Evolutionary conservation across 2,329 filamentous ascomycete species (phyloP).

Genomic region (Cordyceps militaris): DNA sequence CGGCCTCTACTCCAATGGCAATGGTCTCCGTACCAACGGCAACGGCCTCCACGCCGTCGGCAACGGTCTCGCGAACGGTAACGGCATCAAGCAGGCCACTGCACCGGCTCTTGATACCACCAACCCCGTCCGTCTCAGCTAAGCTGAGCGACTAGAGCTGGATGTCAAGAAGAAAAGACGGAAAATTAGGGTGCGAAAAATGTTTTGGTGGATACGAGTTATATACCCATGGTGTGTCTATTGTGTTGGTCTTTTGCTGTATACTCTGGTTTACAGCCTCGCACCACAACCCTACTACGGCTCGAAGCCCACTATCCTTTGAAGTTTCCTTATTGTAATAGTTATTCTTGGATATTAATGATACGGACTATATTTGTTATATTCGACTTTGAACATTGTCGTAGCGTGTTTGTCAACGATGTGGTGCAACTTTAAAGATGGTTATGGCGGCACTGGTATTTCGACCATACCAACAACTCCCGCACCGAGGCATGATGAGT

Average conservation of each 20-base stretch:
- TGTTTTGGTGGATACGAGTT: constrained; percentile 7
- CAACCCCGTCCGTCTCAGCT: constrained; percentile 6
- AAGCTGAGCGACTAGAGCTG: not conserved
- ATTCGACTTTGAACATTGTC: too few species aligned
- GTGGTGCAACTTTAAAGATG: too few species aligned
- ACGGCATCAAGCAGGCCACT: not conserved
- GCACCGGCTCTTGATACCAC: constrained; percentile 4
- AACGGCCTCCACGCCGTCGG: constrained; percentile 12
- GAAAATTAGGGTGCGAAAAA: not conserved
- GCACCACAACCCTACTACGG: not conserved
- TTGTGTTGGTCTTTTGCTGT: not conserved
- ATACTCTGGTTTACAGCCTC: not conserved
- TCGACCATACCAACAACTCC: too few species aligned
- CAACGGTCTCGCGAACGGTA: constrained; percentile 14
- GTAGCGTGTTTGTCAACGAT: too few species aligned
- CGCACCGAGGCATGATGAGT: too few species aligned
- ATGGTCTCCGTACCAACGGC: constrained; percentile 6
- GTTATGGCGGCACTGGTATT: too few species aligned
- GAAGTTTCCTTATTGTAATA: not conserved
- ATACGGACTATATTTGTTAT: not conserved
- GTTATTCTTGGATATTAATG: constrained; percentile 7
- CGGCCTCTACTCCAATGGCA: not conserved
- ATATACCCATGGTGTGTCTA: constrained; percentile 12
- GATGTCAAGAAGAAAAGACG: not conserved
- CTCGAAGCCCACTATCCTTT: not conserved